Evolutionary conservation across 2,329 filamentous ascomycete species (phyloP).

Genomic region (Exophiala sideris): DNA sequence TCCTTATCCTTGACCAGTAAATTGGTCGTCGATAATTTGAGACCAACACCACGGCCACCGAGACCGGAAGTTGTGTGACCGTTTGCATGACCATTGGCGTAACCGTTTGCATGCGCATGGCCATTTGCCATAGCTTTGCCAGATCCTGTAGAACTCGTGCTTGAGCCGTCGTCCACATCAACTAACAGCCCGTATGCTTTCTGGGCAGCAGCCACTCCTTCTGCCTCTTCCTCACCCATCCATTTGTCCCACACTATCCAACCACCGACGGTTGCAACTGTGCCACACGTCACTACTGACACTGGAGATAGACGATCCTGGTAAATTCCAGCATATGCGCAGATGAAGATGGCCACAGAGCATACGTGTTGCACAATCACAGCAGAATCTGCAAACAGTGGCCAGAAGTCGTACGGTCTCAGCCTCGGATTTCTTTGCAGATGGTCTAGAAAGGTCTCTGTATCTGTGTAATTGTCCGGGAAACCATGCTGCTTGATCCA

Average conservation of each 20-base stretch:
- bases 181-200: slow-evolving; percentile 25
- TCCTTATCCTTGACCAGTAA: slow-evolving; percentile 31
- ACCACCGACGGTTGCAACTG: slow-evolving; percentile 74
- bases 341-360: slow-evolving; percentile 89
- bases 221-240: slow-evolving; percentile 66
- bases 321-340: slow-evolving; percentile 88
- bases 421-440: slow-evolving; percentile 91
- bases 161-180: slow-evolving; percentile 36
- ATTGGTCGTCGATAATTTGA: slow-evolving; percentile 40
- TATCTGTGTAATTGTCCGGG: slow-evolving; percentile 98
- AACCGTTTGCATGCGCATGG: slow-evolving; percentile 31
- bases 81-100: slow-evolving; percentile 32
- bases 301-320: slow-evolving; percentile 83
- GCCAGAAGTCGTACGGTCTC: slow-evolving; percentile 97
- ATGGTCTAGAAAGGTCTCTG: slow-evolving; percentile 92
- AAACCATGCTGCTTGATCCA: slow-evolving; percentile 89
- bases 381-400: slow-evolving; percentile 87
- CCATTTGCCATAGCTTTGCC: slow-evolving; percentile 31
- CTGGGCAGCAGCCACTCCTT: slow-evolving; percentile 31
- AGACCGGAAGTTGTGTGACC: slow-evolving; percentile 29
- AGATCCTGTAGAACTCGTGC: slow-evolving; percentile 38
- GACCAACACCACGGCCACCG: slow-evolving; percentile 41
- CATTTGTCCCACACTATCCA: slow-evolving; percentile 92
- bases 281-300: slow-evolving; percentile 83
- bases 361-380: slow-evolving; percentile 97